phyloP scores from a whole-genome alignment of 2,329 filamentous ascomycete genomes.

The Cladorrhinum sp. region DNA sequence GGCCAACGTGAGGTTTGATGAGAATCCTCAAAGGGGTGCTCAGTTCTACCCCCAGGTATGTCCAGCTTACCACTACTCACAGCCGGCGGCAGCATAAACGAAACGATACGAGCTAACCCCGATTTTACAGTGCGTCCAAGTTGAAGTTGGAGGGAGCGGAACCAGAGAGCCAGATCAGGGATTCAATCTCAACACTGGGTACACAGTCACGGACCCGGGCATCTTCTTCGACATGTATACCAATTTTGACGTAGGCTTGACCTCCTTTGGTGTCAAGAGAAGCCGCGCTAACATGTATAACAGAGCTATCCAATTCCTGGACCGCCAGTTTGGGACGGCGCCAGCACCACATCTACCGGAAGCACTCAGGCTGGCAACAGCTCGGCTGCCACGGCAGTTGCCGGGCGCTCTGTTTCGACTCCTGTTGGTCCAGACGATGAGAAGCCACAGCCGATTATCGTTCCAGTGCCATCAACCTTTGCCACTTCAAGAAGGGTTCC shows the following conservation, averaged over 20 bases:
- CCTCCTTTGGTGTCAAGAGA: background rate
- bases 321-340: background rate
- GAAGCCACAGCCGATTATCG: too few species aligned
- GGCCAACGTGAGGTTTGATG: background rate
- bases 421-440: too few species aligned
- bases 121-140: background rate
- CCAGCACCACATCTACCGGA: background rate
- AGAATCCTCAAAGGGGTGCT: background rate
- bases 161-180: background rate
- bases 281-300: background rate
- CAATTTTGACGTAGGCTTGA: background rate
- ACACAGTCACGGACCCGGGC: background rate
- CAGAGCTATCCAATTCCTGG: background rate
- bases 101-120: too few species aligned
- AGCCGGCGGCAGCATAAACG: too few species aligned
- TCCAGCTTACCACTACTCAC: too few species aligned
- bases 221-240: background rate
- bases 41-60: background rate
- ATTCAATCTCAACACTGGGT: background rate
- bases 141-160: background rate
- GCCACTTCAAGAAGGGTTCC: too few species aligned
- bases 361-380: background rate
- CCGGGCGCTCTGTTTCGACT: too few species aligned
- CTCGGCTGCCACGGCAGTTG: background rate
- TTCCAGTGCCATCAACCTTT: too few species aligned